Percentiles rank a stretch among this genome's conserved stretches.
Conservation (phyloP, 345 rosid species). For the Acer negundo region DNA sequence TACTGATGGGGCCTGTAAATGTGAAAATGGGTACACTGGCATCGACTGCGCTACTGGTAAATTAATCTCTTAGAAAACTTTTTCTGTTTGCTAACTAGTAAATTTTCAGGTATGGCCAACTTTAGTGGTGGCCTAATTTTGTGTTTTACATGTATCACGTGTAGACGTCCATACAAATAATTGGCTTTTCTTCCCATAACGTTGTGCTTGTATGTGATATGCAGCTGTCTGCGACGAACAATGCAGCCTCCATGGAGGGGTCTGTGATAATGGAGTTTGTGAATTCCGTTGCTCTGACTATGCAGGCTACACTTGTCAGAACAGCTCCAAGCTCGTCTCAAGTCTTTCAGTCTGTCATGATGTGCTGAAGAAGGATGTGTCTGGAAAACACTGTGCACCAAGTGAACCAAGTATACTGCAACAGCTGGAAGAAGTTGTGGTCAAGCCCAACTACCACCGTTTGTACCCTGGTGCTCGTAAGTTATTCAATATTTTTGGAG, state of each 20-base stretch:
- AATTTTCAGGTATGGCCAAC: neutral
- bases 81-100: neutral
- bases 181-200: conserved; percentile 9
- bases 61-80: neutral
- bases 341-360: conserved; percentile 86
- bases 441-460: conserved; percentile 91
- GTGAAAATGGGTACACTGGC: conserved; percentile 82
- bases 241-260: conserved; percentile 99
- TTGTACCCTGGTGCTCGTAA: conserved; percentile 89
- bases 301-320: conserved; percentile 97
- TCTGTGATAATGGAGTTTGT: conserved; percentile 98
- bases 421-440: conserved; percentile 97
- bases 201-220: conserved; percentile 12
- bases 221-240: conserved; percentile 98
- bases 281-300: conserved; percentile 99
- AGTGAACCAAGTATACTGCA: conserved; percentile 89
- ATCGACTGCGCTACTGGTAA: conserved; percentile 94
- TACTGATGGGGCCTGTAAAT: conserved; percentile 67
- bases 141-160: neutral
- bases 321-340: conserved; percentile 80
- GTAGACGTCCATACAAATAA: neutral
- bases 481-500: conserved; percentile 73
- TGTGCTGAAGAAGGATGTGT: conserved; percentile 72
- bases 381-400: conserved; percentile 94
- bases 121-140: neutral